Evolutionary conservation across 2,329 filamentous ascomycete genomes (phyloP).

Genomic region (Sclerotinia borealis): DNA sequence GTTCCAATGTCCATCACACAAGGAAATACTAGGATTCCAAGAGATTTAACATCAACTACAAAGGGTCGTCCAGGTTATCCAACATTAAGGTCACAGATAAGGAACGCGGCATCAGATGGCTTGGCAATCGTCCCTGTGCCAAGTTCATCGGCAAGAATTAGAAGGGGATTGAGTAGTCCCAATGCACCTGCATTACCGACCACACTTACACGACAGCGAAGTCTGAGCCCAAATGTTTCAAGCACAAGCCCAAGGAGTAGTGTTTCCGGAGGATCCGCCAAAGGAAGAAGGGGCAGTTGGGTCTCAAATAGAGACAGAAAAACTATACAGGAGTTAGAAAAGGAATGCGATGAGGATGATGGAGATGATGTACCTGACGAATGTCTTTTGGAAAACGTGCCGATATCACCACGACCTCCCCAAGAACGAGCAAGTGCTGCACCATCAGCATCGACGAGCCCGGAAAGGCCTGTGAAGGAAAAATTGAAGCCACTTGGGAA

Average conservation of each 20-base stretch:
- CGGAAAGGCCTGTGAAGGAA: slow-evolving; percentile 29
- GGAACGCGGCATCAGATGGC: slow-evolving; percentile 24
- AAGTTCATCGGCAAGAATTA: slow-evolving; percentile 15
- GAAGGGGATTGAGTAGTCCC: slow-evolving; percentile 25
- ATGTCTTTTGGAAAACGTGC: slow-evolving; percentile 73
- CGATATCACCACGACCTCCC: slow-evolving; percentile 65
- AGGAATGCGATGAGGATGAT: slow-evolving; percentile 71
- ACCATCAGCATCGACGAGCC: slow-evolving; percentile 39
- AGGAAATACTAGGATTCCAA: slow-evolving; percentile 23
- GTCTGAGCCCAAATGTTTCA: slow-evolving; percentile 26
- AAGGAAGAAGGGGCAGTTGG: slow-evolving; percentile 49
- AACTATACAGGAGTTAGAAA: slow-evolving; percentile 63
- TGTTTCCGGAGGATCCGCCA: slow-evolving; percentile 21
- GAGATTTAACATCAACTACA: slow-evolving; percentile 27
- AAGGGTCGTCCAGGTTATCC: slow-evolving; percentile 22
- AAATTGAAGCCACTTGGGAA: slow-evolving; percentile 42
- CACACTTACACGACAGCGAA: slow-evolving; percentile 27
- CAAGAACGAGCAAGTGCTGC: slow-evolving; percentile 50
- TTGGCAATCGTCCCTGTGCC: slow-evolving; percentile 28
- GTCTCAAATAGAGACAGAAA: slow-evolving; percentile 61
- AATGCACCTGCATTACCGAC: slow-evolving; percentile 21
- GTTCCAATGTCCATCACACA: slow-evolving; percentile 23
- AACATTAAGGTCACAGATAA: slow-evolving; percentile 25
- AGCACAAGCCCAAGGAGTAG: slow-evolving; percentile 19
- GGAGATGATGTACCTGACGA: slow-evolving; percentile 75